Conservation (phyloP, 1,139 yeast species). For the Geotrichum carabidarum region DNA sequence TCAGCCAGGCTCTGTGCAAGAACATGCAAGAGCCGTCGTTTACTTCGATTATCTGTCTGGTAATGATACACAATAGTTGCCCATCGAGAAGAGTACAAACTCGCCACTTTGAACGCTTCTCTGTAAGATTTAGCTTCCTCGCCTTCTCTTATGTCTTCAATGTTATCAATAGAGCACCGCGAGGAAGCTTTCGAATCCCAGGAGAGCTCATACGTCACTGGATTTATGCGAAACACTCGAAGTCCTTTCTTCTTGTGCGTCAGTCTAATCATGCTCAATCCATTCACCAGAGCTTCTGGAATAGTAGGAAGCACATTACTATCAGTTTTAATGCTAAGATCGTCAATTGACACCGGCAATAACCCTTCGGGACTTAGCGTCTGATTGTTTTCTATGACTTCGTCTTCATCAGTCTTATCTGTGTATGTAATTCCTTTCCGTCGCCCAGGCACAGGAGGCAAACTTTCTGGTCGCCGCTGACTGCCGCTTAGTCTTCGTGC, state of each 20-base stretch:
- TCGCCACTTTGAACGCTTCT: slow-evolving; percentile 72
- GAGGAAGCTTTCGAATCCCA: slow-evolving; percentile 52
- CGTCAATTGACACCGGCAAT: background rate
- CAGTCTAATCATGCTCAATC: slow-evolving; percentile 51
- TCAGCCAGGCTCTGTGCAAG: slow-evolving; percentile 67
- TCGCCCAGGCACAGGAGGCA: background rate
- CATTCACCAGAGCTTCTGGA: slow-evolving; percentile 24
- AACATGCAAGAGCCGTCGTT: slow-evolving; percentile 64
- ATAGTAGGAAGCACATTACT: background rate
- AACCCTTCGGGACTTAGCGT: background rate
- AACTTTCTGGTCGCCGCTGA: background rate
- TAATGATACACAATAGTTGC: slow-evolving; percentile 64
- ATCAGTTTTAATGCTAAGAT: background rate
- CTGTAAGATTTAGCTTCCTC: slow-evolving; percentile 74
- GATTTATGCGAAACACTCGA: slow-evolving; percentile 44
- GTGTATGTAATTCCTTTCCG: slow-evolving; percentile 1
- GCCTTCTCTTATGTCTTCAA: slow-evolving; percentile 61
- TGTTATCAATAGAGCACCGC: slow-evolving; percentile 59
- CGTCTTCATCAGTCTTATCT: background rate
- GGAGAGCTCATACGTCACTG: slow-evolving; percentile 41
- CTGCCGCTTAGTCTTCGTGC: slow-evolving; percentile 3
- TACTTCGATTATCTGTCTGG: slow-evolving; percentile 39
- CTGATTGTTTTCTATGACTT: background rate
- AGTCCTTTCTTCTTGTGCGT: slow-evolving; percentile 65
- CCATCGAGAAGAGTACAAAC: slow-evolving; percentile 67